Conservation (phyloP, 2,329 filamentous ascomycete species). For the Penicillium janthinellum region DNA sequence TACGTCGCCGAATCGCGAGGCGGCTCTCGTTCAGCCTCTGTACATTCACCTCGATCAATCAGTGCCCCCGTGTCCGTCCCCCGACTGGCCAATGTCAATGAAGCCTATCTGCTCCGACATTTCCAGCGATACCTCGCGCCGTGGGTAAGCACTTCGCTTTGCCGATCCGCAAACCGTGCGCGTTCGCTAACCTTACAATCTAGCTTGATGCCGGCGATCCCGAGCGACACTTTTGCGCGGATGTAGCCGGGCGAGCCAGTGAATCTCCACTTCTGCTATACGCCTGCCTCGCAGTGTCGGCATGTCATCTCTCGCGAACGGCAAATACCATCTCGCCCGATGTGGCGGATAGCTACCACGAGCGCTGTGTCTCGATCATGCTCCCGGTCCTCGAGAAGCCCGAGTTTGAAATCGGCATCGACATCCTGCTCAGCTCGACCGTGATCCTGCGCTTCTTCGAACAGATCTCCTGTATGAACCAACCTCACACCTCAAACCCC, state of each 20-base stretch:
- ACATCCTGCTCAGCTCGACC: conserved; percentile 38
- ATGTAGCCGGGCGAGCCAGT: conserved; percentile 35
- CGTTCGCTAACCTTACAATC: background rate
- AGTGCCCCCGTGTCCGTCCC: conserved; percentile 25
- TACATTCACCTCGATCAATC: conserved; percentile 23
- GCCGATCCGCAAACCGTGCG: background rate
- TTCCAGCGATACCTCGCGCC: conserved; percentile 36
- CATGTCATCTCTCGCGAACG: conserved; percentile 37
- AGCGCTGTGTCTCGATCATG: conserved; percentile 39
- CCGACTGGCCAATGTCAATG: conserved; percentile 32
- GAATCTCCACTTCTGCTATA: conserved; percentile 35
- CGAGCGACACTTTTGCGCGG: conserved; percentile 33
- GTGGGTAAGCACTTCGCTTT: conserved; percentile 28
- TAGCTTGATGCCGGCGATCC: conserved; percentile 39
- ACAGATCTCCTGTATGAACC: conserved; percentile 36
- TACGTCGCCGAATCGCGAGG: conserved; percentile 18
- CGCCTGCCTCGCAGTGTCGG: conserved; percentile 38
- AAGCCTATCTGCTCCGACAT: conserved; percentile 38
- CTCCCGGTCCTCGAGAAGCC: conserved; percentile 36
- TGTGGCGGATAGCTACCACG: conserved; percentile 37
- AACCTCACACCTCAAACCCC: background rate
- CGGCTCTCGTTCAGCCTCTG: conserved; percentile 20
- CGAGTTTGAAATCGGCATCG: conserved; percentile 34
- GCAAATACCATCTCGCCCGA: conserved; percentile 31
- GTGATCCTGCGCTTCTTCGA: conserved; percentile 41